Evolutionary conservation across 2,329 filamentous ascomycete species (phyloP).

Genomic region (Emericellopsis cladophorae): DNA sequence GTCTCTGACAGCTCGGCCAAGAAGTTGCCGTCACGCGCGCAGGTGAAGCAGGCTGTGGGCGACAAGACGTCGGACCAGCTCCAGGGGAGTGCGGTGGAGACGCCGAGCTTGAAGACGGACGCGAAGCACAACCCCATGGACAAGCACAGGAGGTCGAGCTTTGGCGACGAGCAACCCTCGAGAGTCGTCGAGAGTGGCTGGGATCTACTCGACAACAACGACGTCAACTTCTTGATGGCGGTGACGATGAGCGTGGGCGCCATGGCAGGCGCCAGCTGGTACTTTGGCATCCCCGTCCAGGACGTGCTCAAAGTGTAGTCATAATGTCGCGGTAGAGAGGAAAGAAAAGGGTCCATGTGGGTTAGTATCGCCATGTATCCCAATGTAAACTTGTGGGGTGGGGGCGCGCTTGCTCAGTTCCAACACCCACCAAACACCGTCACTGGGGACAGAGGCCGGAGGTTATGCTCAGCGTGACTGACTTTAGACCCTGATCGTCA

Average conservation of each 20-base stretch:
- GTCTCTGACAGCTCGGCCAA: slow-evolving; percentile 15
- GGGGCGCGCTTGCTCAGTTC: too few species aligned
- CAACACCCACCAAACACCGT: too few species aligned
- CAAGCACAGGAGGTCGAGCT: slow-evolving; percentile 33
- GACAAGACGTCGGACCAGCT: slow-evolving; percentile 26
- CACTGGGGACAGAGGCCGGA: too few species aligned
- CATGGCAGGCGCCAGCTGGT: slow-evolving; percentile 53
- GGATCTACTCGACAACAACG: slow-evolving; percentile 86
- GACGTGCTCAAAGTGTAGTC: slow-evolving; percentile 6
- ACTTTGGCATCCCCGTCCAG: slow-evolving; percentile 42
- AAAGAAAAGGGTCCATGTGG: too few species aligned
- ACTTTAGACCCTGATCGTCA: too few species aligned
- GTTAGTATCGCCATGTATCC: too few species aligned
- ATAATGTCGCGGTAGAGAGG: too few species aligned
- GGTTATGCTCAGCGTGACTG: too few species aligned
- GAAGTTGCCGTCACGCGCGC: slow-evolving; percentile 9
- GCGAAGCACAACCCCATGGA: slow-evolving; percentile 2
- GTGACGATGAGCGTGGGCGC: slow-evolving; percentile 64
- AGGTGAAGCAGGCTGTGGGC: slow-evolving; percentile 8
- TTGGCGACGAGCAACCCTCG: slow-evolving; percentile 44
- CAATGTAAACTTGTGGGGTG: too few species aligned
- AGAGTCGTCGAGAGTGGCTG: slow-evolving; percentile 51
- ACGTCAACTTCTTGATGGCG: slow-evolving; percentile 90
- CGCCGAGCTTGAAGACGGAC: slow-evolving; percentile 5
- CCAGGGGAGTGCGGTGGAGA: slow-evolving; percentile 12